Conservation (phyloP, 148 eudicot genomes). For the Cornus kousa region DNA sequence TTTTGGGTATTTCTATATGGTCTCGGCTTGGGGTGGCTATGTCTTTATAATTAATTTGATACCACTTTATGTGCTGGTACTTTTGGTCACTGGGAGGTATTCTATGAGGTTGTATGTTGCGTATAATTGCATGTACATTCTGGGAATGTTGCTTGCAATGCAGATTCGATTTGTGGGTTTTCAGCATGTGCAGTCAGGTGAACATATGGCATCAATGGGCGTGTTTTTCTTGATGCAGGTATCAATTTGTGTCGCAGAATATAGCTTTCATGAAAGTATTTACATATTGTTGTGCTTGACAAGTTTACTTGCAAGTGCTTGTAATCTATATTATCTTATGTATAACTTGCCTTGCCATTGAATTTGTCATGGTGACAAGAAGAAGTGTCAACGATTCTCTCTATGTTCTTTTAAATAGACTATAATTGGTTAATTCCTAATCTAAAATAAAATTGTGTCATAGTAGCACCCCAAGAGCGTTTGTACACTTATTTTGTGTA, state of each 20-base stretch:
- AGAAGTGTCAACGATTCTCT: not conserved
- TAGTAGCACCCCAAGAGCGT: too few species aligned
- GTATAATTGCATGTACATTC: constrained; percentile 83
- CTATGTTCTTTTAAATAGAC: not conserved
- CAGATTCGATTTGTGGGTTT: constrained; percentile 98
- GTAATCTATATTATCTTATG: not conserved
- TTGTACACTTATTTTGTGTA: too few species aligned
- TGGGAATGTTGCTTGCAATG: constrained; percentile 97
- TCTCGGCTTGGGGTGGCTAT: constrained; percentile 99
- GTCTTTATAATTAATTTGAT: constrained; percentile 91
- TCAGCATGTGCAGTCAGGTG: constrained; percentile 98
- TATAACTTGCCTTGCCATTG: not conserved
- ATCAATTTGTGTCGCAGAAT: not conserved
- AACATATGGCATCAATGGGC: constrained; percentile 99
- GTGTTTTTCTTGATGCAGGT: constrained; percentile 99
- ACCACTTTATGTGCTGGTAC: constrained; percentile 86
- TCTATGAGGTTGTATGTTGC: constrained; percentile 96
- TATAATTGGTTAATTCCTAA: not conserved
- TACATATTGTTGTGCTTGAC: not conserved
- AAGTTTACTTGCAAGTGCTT: not conserved
- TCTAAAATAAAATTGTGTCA: too few species aligned
- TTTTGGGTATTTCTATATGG: constrained; percentile 96
- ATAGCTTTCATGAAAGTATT: not conserved
- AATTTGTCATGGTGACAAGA: not conserved
- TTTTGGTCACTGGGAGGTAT: constrained; percentile 84